phyloP scores from a whole-genome alignment of 2,329 filamentous ascomycete genomes.

The Scleromitrula shiraiana region DNA sequence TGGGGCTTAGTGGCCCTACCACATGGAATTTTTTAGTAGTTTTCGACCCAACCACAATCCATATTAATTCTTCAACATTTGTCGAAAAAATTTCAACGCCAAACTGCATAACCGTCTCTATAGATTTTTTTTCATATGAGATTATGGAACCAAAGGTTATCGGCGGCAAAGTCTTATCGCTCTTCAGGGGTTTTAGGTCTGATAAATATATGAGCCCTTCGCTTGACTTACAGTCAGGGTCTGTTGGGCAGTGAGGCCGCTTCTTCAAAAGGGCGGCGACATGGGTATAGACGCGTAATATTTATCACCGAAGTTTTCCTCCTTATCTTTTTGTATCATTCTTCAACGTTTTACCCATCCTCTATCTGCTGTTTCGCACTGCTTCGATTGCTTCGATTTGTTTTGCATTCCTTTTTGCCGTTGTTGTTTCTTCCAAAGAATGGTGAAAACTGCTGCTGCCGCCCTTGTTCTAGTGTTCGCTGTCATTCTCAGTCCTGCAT shows the following conservation, averaged over 20 bases:
- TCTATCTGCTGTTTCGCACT: too few species aligned
- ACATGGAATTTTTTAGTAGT: too few species aligned
- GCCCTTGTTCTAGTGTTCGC: not conserved
- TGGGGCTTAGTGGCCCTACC: too few species aligned
- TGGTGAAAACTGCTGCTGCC: not conserved
- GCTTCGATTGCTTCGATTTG: not conserved
- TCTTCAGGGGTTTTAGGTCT: not conserved
- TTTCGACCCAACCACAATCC: too few species aligned
- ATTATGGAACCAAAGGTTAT: not conserved
- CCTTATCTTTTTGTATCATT: not conserved
- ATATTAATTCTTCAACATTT: too few species aligned
- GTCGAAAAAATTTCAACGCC: too few species aligned
- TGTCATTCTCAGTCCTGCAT: not conserved
- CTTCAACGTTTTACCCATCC: not conserved
- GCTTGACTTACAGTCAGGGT: not conserved
- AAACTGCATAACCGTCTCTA: too few species aligned
- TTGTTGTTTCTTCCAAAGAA: not conserved
- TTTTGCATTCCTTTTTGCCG: not conserved
- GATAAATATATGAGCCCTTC: not conserved
- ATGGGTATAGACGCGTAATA: not conserved
- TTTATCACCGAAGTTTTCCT: not conserved
- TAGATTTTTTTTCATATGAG: too few species aligned
- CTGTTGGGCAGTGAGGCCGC: not conserved
- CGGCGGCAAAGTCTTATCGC: not conserved
- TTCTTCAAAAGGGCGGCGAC: not conserved